Evolutionary conservation across 1,284 basidiomycete species (phyloP).

Genomic region (Trichosporon sp.): DNA sequence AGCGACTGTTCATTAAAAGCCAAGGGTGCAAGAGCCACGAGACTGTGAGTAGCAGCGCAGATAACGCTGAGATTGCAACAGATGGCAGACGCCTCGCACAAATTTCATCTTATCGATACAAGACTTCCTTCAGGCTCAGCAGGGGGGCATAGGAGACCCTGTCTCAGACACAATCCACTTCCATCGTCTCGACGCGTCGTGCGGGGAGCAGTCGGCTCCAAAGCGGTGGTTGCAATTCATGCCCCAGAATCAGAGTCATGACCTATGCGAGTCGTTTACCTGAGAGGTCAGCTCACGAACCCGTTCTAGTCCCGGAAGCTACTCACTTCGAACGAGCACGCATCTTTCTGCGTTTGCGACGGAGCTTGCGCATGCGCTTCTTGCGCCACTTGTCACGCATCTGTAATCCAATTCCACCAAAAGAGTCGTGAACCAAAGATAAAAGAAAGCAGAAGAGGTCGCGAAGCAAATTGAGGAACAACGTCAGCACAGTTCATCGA

Average conservation of each 20-base stretch:
- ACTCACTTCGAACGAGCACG: constrained; percentile 23
- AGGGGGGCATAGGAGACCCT: not conserved
- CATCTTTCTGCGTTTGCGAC: constrained; percentile 23
- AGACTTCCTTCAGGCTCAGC: constrained; percentile 3
- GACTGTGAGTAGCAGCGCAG: not conserved
- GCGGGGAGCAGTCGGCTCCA: not conserved
- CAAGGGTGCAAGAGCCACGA: not conserved
- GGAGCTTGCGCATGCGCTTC: constrained; percentile 26
- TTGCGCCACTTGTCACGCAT: constrained; percentile 25
- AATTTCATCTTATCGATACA: not conserved
- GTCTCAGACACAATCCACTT: not conserved
- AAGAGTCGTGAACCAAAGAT: not conserved
- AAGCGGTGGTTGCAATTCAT: not conserved
- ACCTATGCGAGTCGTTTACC: constrained; percentile 12
- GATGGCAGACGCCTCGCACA: not conserved
- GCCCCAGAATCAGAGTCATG: not conserved
- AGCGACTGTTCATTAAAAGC: no score
- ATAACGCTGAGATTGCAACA: not conserved
- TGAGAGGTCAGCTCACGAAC: not conserved
- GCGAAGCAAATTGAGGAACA: not conserved
- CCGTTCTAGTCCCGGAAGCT: not conserved
- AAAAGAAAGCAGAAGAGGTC: not conserved
- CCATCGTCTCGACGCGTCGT: not conserved
- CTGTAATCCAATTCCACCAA: not conserved
- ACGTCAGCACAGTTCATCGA: constrained; percentile 5